Base-by-base conservation (phyloP, 805 yeast species). In the Saturnispora hagleri region DNA sequence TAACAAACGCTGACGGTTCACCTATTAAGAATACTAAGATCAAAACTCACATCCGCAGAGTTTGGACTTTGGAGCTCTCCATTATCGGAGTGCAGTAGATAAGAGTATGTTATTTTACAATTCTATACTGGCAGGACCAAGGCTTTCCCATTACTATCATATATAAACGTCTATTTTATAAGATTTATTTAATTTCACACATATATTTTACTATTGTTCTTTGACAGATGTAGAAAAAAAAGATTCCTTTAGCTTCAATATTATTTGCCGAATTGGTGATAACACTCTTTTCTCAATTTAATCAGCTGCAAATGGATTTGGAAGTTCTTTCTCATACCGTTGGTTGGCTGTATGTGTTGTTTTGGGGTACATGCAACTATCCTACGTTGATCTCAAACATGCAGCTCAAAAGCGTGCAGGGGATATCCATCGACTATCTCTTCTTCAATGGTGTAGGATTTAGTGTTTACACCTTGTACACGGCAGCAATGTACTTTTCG, bases 21-120 rank as follows among this genome's bases (percentile, higher is more conserved):
- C 41, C 33, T 5, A 44, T 69, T 69, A 53, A 69, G 62, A 20
- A 65, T 72, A 66, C 75, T 5, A 67, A 67, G 2, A 79, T 89
- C 26, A 82, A 79, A 60, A 81, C 90, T 17, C 97, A 93, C 63
- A 81, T 88, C 52, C 80, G 99, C 58, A 76, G 98, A 58, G 97
- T 91, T 18, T 93, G 99, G 99, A 93, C 99, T 2, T 74, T 93
- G 58, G 99, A 93, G 68, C 74, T 93, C 56, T 83, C 91, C 27
- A 93, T 91, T 17, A 76, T 90, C 47, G 98, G 97, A 6, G 89
- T 87, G 24, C 89, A 81, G 57, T 80, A 44, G 24, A n/a, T 17
- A 12, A 26, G 9, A 28, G 18, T 26, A 22, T 33, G 5, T 33
- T 22, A 15, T 43, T 42, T 43, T 17, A 17, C 17, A 17, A 43